A percentile compares a stretch with the other conserved stretches of the same genome.
These are phyloP conservation scores for Fusarium protoensiforme DNA, from an alignment of 2,329 filamentous ascomycete species.

Conservation along the genomic window DNA sequence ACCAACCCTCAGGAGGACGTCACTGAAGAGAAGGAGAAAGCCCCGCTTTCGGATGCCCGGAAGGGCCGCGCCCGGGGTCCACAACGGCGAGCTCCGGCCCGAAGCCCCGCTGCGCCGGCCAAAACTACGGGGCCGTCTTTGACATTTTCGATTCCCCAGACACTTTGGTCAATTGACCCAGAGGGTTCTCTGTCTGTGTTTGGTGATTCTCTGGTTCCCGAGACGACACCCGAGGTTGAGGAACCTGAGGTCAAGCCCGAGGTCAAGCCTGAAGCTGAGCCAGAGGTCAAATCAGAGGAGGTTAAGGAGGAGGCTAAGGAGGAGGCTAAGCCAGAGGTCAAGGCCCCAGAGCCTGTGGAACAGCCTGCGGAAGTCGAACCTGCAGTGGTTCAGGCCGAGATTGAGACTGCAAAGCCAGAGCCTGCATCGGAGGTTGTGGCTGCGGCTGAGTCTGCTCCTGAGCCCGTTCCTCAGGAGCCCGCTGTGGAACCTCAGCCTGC, in stretches of 20 bases:
- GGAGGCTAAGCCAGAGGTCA: conserved; percentile 6
- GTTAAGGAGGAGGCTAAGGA: conserved; percentile 26
- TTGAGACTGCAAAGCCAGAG: conserved; percentile 24
- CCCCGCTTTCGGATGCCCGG: conserved; percentile 86
- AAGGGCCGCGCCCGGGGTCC: conserved; percentile 93
- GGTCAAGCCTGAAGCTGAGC: conserved; percentile 16
- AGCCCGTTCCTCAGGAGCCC: conserved; percentile 20
- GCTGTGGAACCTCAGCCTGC: conserved; percentile 22
- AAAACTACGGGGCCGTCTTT: conserved; percentile 52
- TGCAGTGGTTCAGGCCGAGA: conserved; percentile 19
- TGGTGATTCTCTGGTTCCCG: conserved; percentile 23
- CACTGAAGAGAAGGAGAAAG: conserved; percentile 73
- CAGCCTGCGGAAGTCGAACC: conserved; percentile 21
- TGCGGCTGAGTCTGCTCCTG: conserved; percentile 17
- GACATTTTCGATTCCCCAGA: conserved; percentile 59
- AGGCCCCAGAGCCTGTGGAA: conserved; percentile 1
- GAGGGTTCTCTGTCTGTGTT: conserved; percentile 54
- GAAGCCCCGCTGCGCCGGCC: conserved; percentile 55
- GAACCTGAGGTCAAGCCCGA: conserved; percentile 17
- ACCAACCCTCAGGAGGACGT: conserved; percentile 65
- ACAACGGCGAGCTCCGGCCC: conserved; percentile 75
- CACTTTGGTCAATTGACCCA: conserved; percentile 63
- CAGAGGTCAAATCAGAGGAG: conserved; percentile 17
- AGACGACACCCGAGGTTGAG: not conserved
- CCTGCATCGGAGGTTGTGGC: conserved; percentile 15